phyloP scores from a whole-genome alignment of 2,329 filamentous ascomycete species.

The Clarireedia monteithiana region DNA sequence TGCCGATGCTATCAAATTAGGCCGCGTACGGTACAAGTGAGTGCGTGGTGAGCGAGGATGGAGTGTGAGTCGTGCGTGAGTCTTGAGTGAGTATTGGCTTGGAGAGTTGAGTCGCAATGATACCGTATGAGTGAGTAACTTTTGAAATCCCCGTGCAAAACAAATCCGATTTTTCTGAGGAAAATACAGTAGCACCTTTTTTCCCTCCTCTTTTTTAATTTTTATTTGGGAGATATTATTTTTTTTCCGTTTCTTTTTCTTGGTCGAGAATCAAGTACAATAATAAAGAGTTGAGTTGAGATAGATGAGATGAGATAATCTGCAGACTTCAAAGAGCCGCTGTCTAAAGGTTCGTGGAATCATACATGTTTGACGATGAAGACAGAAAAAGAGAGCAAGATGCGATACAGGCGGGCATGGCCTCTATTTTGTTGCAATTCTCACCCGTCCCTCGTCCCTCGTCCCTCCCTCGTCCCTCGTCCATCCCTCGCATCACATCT shows the following conservation, averaged over 20 bases:
- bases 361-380: conserved; percentile 24
- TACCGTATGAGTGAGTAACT: neutral
- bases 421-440: conserved; percentile 9
- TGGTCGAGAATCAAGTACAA: neutral
- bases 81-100: neutral
- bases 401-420: conserved; percentile 14
- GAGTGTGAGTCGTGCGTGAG: too few relatives aligned
- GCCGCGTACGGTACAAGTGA: too few relatives aligned
- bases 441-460: neutral
- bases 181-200: neutral
- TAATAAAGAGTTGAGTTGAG: neutral
- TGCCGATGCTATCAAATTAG: too few relatives aligned
- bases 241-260: neutral
- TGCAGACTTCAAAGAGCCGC: conserved; percentile 30
- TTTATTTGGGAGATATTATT: neutral
- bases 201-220: neutral
- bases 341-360: conserved; percentile 20
- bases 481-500: too few relatives aligned
- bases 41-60: too few relatives aligned
- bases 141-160: neutral
- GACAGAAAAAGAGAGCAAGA: conserved; percentile 13
- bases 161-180: too few relatives aligned
- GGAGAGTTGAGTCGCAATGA: neutral
- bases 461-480: too few relatives aligned
- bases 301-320: conserved; percentile 1